phyloP scores from a whole-genome alignment of 2,329 filamentous ascomycete genomes.

The Sclerotinia glacialis region DNA sequence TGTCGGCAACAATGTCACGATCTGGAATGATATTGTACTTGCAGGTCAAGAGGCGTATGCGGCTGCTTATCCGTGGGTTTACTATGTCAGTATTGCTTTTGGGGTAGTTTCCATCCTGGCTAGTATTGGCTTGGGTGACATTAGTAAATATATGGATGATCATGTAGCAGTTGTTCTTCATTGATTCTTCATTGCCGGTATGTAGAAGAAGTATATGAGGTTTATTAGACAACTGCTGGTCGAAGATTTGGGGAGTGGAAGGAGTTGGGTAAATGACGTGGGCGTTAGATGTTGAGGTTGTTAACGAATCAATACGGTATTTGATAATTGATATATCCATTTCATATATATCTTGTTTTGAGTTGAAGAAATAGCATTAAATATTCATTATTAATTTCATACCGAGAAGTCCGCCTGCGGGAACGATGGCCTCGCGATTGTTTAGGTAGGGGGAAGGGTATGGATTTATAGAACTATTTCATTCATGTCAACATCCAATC shows the following conservation, averaged over 20 bases:
- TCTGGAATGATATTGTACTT: conserved; percentile 51
- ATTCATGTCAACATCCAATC: too few species aligned
- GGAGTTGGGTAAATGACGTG: neutral
- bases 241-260: neutral
- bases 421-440: too few species aligned
- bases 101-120: conserved; percentile 56
- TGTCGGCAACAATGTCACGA: conserved; percentile 50
- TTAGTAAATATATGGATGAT: conserved; percentile 57
- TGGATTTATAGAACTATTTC: too few species aligned
- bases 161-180: conserved; percentile 48
- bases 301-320: neutral
- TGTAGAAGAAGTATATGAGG: neutral
- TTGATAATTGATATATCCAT: too few species aligned
- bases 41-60: conserved; percentile 57
- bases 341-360: too few species aligned
- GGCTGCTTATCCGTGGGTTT: conserved; percentile 58
- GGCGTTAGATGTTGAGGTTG: neutral
- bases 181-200: neutral
- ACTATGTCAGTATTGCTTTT: conserved; percentile 61
- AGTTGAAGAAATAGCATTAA: too few species aligned
- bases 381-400: too few species aligned
- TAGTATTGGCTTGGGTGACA: conserved; percentile 57
- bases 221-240: neutral
- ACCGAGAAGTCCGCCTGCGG: too few species aligned
- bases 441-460: too few species aligned